Base-by-base conservation (phyloP, 2,329 filamentous ascomycete genomes). In the Aspergillus luchuensis region DNA sequence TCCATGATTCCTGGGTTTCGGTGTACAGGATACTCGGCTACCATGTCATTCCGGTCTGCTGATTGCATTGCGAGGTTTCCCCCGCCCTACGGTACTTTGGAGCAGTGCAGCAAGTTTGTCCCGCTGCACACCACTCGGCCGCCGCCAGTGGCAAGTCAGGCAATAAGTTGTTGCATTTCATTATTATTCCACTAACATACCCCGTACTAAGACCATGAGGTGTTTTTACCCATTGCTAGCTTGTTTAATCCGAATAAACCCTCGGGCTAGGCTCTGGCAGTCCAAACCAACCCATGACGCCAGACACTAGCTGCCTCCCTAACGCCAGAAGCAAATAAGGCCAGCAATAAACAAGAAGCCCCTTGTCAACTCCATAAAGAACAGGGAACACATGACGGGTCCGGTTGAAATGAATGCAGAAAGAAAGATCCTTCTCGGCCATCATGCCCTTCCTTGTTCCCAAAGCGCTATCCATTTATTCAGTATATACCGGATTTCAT, bases 391-490 rank as follows among this genome's bases (percentile, higher is more conserved):
- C 41, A 45, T 21, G 11, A 8, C 19, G 8, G 5, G 23, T 25
- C 8, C 10, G 11, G 11, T 23, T 13, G 19, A 45, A 45, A 21
- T 1, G n/a, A 10, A 23, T 19, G 10, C 17, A 45, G 4, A 8
- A 45, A 1, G 10, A 45, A 7, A 23, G 5, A 5, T 45, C 41
- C 19, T 10, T 23, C 2, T 23, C n/a, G 17, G 3, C 1, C 17
- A 13, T 13, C 19, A 13, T 13, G 19, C 4, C 7, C 2, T 23
- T 5, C 41, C 41, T 13, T 13, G 19, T 15, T 33, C 36, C 68
- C 68, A 72, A 11, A 58, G 52, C 23, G 58, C 63, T 10, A 66
- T 53, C 70, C 71, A 72, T 15, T 8, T 49, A 2, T 69, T 61
- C 21, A 73, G 52, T 23, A 64, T 58, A 33, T 56, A 43, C 52